These are phyloP conservation scores for Xylaria cubensis DNA, from an alignment of 495 filamentous ascomycete genomes.

Conservation along the genomic window DNA sequence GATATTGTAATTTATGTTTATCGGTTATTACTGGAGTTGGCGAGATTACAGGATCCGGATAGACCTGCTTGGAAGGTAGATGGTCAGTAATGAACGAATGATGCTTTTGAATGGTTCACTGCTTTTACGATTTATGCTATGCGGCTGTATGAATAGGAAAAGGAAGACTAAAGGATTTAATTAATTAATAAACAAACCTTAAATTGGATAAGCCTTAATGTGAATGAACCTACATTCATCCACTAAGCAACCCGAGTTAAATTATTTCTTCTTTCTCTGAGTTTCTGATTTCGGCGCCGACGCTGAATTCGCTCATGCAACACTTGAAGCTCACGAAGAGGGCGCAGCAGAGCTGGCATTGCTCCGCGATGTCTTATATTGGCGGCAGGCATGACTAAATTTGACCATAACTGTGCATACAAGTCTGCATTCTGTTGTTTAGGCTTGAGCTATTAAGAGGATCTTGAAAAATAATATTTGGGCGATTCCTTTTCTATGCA, in stretches of 20 bases:
- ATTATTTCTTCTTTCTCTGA: too few species aligned
- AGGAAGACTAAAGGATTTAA: neutral
- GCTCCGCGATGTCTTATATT: too few species aligned
- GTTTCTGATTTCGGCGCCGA: too few species aligned
- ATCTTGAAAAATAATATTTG: too few species aligned
- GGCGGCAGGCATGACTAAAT: too few species aligned
- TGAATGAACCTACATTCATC: too few species aligned
- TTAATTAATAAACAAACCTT: neutral
- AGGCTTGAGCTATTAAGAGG: too few species aligned
- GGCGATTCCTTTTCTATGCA: too few species aligned
- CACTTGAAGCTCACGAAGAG: too few species aligned
- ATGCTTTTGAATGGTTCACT: neutral
- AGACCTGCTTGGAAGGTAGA: conserved; percentile 23
- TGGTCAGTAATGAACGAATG: neutral
- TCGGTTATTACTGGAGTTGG: conserved; percentile 54
- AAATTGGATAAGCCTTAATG: neutral
- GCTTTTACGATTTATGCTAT: neutral
- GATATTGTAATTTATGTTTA: conserved; percentile 53
- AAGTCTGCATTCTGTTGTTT: neutral
- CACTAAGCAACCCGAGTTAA: too few species aligned
- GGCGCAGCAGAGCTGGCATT: too few species aligned
- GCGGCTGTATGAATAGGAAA: neutral
- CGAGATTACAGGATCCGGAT: conserved; percentile 43
- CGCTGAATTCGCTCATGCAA: too few species aligned
- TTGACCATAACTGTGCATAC: neutral